Conservation (phyloP, 805 yeast species). For the Wickerhamiella sorbophila region DNA sequence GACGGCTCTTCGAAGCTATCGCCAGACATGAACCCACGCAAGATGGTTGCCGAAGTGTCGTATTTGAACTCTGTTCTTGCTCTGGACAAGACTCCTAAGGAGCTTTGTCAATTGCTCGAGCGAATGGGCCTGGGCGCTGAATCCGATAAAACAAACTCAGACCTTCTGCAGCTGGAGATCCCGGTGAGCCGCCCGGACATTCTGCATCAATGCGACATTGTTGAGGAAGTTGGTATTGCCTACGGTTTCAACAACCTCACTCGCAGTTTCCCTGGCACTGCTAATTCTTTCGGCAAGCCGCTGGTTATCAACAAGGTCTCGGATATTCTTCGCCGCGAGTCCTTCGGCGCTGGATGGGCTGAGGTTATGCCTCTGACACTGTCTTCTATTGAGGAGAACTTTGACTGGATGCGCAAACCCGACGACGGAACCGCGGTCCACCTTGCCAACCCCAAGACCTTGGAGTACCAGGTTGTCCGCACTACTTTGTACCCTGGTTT, state of each 20-base stretch:
- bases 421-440: constrained; percentile 69
- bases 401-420: constrained; percentile 57
- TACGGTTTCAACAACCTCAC: constrained; percentile 85
- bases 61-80: constrained; percentile 92
- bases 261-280: constrained; percentile 64
- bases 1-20: constrained; percentile 64
- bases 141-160: constrained; percentile 33
- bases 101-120: constrained; percentile 50
- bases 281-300: constrained; percentile 69
- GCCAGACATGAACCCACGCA: constrained; percentile 60
- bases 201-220: constrained; percentile 91
- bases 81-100: constrained; percentile 51
- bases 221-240: constrained; percentile 97
- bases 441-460: constrained; percentile 90
- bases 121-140: constrained; percentile 70
- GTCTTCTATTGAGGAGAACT: constrained; percentile 95
- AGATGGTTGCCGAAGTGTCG: constrained; percentile 54
- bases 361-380: constrained; percentile 93
- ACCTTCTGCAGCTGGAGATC: constrained; percentile 48
- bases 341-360: constrained; percentile 89
- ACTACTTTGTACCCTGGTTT: constrained; percentile 89
- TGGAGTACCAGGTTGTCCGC: constrained; percentile 95
- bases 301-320: constrained; percentile 82
- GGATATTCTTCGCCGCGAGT: constrained; percentile 79
- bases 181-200: constrained; percentile 96